Base-by-base conservation (phyloP, 148 eudicot genomes). In the Silene conica region DNA sequence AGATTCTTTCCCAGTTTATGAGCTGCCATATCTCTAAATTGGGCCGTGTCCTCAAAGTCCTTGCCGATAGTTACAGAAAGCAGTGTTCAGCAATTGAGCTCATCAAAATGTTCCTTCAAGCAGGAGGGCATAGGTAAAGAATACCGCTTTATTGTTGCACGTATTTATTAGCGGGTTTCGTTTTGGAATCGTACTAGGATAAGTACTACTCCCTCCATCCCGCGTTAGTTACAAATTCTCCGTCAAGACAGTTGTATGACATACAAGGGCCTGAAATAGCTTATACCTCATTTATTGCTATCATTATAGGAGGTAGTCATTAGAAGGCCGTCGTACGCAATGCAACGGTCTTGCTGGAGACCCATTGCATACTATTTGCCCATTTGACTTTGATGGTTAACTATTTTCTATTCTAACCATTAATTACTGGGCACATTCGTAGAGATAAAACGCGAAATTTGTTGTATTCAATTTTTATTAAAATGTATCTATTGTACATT, bases 51-150 rank as follows among this genome's bases (percentile, higher is more conserved):
- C 80, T 95, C 82, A 95, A 84, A 85, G 81, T 87, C 69, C 92
- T 95, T 65, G 75, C 97, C 71, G 99, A 95, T 80, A 92, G 89
- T 80, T 95, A 95, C 76, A 87, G 81, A 81, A 90, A 89, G 76
- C 92, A 95, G 81, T 88, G 85, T 77, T 90, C 99, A 59, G 93
- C 99, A 2, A 77, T 81, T 76, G 97, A 95, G 78, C 84, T 95
- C 67, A 76, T 92, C 10, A 92, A 85, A 85, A 92, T 92, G 97
- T 92, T 95, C 74, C 97, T 95, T 68, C 92, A 86, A 71, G 84
- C 84, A 73, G 79, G 88, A 8, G 97, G 94, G 72, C 71, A 88
- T 73, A 86, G 97, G 99, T 95, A 63, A 48, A 78, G 85, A 80
- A 58, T 34, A 6, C 46, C 34, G 50, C 18, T 41, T 56, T 6